Conservation (phyloP, 106 monocot species). For the Posidonia australis region DNA sequence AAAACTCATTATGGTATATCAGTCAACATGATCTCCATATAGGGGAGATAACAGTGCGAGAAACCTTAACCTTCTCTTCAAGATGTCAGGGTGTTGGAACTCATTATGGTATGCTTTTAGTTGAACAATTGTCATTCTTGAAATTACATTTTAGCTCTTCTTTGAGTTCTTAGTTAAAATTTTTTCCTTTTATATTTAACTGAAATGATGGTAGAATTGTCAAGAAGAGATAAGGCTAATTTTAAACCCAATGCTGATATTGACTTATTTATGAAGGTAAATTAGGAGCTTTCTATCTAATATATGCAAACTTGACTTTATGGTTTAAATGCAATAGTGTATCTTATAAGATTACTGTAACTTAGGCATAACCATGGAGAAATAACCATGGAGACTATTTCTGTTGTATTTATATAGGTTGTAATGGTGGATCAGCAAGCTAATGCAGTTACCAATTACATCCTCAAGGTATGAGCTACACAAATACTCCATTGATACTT, state of each 20-base stretch:
- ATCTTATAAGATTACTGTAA: background rate
- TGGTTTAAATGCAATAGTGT: too few relatives aligned
- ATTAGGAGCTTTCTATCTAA: background rate
- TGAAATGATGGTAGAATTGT: constrained; percentile 52
- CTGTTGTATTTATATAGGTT: too few relatives aligned
- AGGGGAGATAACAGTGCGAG: constrained; percentile 71
- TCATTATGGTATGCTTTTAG: constrained; percentile 32
- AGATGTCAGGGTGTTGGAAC: constrained; percentile 74
- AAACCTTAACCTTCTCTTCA: constrained; percentile 65
- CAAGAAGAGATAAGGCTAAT: constrained; percentile 53
- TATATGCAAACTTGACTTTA: background rate
- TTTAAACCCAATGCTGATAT: constrained; percentile 53
- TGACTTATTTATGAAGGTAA: constrained; percentile 78
- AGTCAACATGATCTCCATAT: constrained; percentile 72
- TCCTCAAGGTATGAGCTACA: constrained; percentile 37
- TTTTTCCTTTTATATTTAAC: background rate
- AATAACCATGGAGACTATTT: background rate
- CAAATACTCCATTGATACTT: too few relatives aligned
- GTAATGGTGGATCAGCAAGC: constrained; percentile 49
- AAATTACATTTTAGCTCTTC: background rate
- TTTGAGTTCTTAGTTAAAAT: background rate
- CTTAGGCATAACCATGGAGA: too few relatives aligned
- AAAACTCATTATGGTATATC: constrained; percentile 65
- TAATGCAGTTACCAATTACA: constrained; percentile 51
- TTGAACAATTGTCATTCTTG: background rate